A percentile compares a stretch with the other conserved stretches of the same genome.
Evolutionary conservation across 768 basidiomycete genomes (phyloP).

Genomic region (Holtermanniella nyarrowii): DNA sequence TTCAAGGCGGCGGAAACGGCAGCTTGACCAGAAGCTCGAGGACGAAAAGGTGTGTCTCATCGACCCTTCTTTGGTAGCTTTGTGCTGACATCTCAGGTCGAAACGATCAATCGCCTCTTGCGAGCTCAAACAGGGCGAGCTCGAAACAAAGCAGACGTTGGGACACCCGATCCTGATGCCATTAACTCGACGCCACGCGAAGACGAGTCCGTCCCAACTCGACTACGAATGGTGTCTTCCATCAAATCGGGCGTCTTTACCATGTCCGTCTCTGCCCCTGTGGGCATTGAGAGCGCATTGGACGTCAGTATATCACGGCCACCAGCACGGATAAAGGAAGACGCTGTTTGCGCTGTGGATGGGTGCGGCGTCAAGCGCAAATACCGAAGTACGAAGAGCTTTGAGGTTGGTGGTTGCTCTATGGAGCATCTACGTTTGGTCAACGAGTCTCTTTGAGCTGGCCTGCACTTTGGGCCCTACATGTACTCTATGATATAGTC

Average conservation of each 20-base stretch:
- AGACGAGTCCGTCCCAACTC: background rate
- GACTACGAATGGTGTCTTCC: background rate
- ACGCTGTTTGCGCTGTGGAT: constrained; percentile 15
- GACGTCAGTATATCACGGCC: background rate
- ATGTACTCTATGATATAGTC: too few relatives aligned
- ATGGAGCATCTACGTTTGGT: constrained; percentile 26
- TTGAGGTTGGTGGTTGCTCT: constrained; percentile 28
- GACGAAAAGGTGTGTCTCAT: constrained; percentile 34
- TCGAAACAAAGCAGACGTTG: constrained; percentile 25
- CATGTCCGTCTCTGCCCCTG: constrained; percentile 16
- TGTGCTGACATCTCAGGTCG: constrained; percentile 14
- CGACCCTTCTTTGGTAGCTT: background rate
- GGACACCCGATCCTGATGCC: constrained; percentile 13
- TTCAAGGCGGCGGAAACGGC: constrained; percentile 35
- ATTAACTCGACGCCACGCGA: background rate
- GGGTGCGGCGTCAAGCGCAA: constrained; percentile 24
- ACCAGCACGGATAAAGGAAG: background rate
- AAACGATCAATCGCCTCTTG: constrained; percentile 39
- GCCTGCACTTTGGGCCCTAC: too few relatives aligned
- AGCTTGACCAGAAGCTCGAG: constrained; percentile 37
- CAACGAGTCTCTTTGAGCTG: constrained; percentile 4
- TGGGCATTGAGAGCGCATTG: constrained; percentile 16
- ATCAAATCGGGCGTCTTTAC: constrained; percentile 11
- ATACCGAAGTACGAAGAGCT: constrained; percentile 24
- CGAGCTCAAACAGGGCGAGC: constrained; percentile 36